Evolutionary conservation across 768 basidiomycete genomes (phyloP).

Genomic region (Lactarius indigo): DNA sequence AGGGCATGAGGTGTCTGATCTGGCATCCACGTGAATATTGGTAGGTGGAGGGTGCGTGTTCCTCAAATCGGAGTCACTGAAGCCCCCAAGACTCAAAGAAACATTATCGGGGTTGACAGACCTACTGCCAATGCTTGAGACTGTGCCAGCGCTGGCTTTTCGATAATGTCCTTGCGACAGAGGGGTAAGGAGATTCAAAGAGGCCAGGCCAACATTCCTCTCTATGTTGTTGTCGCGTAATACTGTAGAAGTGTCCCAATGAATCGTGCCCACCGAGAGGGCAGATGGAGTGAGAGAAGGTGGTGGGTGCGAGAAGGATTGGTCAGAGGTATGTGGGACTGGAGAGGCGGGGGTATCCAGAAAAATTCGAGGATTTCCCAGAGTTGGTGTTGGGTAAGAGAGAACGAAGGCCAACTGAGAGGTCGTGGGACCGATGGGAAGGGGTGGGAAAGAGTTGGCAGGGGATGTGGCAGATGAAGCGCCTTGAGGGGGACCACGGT

Average conservation of each 20-base stretch:
- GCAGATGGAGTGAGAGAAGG: slow-evolving; percentile 77
- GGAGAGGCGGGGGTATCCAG: slow-evolving; percentile 32
- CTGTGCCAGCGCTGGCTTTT: slow-evolving; percentile 56
- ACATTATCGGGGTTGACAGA: slow-evolving; percentile 38
- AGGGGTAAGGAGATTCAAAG: slow-evolving; percentile 49
- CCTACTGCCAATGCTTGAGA: slow-evolving; percentile 46
- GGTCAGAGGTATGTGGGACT: slow-evolving; percentile 37
- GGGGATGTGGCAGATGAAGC: no score
- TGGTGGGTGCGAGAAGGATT: slow-evolving; percentile 41
- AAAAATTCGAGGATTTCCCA: slow-evolving; percentile 28
- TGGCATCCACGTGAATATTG: slow-evolving; percentile 39
- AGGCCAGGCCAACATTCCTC: slow-evolving; percentile 46
- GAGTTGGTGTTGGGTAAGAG: slow-evolving; percentile 14
- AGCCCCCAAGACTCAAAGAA: slow-evolving; percentile 16
- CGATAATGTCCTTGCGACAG: slow-evolving; percentile 42
- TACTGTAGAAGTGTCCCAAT: slow-evolving; percentile 52
- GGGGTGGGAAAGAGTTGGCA: no score
- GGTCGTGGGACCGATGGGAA: no score
- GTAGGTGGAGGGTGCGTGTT: slow-evolving; percentile 37
- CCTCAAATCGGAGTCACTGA: slow-evolving; percentile 34
- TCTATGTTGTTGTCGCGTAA: slow-evolving; percentile 70
- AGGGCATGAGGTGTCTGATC: slow-evolving; percentile 30
- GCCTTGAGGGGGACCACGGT: no score
- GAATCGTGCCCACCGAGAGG: slow-evolving; percentile 47
- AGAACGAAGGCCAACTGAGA: no score